These are phyloP conservation scores for Suillus lakei DNA, from an alignment of 768 basidiomycete genomes.

Conservation along the genomic window DNA sequence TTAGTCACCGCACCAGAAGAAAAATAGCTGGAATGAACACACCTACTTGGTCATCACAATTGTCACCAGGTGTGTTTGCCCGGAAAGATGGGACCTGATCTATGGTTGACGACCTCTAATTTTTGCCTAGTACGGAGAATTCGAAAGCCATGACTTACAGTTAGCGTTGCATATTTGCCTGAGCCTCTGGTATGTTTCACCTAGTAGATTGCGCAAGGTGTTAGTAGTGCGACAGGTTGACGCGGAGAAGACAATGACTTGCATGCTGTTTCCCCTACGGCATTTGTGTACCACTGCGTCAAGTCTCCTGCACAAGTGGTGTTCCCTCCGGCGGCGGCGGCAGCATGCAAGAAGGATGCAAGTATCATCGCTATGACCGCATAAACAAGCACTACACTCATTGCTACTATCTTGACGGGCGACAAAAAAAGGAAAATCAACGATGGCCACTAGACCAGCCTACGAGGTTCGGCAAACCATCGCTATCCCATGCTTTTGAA, in stretches of 20 bases:
- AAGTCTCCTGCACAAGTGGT: constrained; percentile 24
- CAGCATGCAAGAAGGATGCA: no score
- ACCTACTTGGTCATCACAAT: constrained; percentile 29
- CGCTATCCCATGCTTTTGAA: no score
- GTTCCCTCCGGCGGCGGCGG: constrained; percentile 22
- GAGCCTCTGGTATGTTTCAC: constrained; percentile 28
- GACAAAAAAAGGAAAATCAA: no score
- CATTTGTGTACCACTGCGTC: constrained; percentile 28
- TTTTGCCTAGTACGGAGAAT: background rate
- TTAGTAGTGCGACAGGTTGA: background rate
- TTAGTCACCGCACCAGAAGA: background rate
- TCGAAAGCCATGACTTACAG: constrained; percentile 16
- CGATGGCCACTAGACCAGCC: no score
- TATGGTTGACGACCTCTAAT: background rate
- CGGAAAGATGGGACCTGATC: constrained; percentile 26
- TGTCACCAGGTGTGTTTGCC: constrained; percentile 25
- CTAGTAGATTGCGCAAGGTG: constrained; percentile 8
- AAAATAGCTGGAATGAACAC: background rate
- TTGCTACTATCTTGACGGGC: no score
- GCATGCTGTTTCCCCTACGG: constrained; percentile 34
- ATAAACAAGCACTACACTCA: no score
- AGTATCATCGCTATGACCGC: no score
- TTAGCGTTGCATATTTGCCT: constrained; percentile 28
- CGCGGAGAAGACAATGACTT: constrained; percentile 6
- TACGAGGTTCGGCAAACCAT: no score